Evolutionary conservation across 225 moss, liverwort and hornwort species (phyloP).

Genomic region (Ulota crispa): DNA sequence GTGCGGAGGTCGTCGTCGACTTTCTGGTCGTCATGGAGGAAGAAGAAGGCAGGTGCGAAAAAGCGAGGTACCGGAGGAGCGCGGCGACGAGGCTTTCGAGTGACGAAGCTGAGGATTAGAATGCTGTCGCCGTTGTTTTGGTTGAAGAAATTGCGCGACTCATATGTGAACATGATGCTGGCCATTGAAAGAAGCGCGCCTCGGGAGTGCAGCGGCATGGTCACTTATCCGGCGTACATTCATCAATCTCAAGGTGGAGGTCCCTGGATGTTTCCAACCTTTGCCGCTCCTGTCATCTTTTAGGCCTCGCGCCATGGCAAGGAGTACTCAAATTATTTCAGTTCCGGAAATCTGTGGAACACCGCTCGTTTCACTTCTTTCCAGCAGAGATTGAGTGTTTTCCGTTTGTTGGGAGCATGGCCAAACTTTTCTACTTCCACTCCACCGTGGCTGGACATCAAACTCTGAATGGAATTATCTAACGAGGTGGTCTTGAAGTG

Average conservation of each 20-base stretch:
- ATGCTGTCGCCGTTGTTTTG: slow-evolving; percentile 36
- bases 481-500: not conserved
- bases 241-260: slow-evolving; percentile 3
- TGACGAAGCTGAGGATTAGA: slow-evolving; percentile 38
- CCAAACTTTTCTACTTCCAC: not conserved
- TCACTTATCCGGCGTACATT: slow-evolving; percentile 18
- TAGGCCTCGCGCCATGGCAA: not conserved
- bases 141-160: slow-evolving; percentile 46
- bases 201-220: slow-evolving; percentile 25
- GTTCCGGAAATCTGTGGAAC: not conserved
- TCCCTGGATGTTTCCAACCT: slow-evolving; percentile 36
- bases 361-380: not conserved
- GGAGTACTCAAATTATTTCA: not conserved
- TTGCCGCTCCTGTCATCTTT: slow-evolving; percentile 30
- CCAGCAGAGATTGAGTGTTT: not conserved
- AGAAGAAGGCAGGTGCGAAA: slow-evolving; percentile 23
- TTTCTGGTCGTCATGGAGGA: slow-evolving; percentile 48
- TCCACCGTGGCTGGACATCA: not conserved
- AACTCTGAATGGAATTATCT: not conserved
- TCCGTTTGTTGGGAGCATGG: not conserved
- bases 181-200: slow-evolving; percentile 32
- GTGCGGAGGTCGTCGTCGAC: slow-evolving; percentile 17
- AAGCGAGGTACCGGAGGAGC: slow-evolving; percentile 1
- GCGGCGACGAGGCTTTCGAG: slow-evolving; percentile 34
- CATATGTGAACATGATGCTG: slow-evolving; percentile 51